A percentile compares a stretch with the other conserved stretches of the same genome.
Conservation (phyloP, 106 monocot genomes). For the Dioscorea zingiberensis region DNA sequence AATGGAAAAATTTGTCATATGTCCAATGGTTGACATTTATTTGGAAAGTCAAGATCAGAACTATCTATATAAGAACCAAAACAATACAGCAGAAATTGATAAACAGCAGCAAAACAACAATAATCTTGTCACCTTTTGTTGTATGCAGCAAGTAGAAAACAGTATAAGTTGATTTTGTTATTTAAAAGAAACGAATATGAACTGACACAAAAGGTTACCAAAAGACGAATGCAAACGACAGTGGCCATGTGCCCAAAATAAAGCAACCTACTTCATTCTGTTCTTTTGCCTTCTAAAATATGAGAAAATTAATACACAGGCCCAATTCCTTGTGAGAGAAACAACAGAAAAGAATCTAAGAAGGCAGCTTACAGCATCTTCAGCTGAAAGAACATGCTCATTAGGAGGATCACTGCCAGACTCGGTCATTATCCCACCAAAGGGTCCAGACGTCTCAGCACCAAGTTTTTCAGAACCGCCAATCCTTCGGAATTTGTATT, state of each 20-base stretch:
- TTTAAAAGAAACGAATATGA: too few species aligned
- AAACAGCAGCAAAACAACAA: not conserved
- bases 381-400: slow-evolving; percentile 50
- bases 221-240: too few species aligned
- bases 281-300: not conserved
- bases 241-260: too few species aligned
- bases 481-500: slow-evolving; percentile 51
- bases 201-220: too few species aligned
- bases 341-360: not conserved
- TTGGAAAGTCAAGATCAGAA: too few species aligned
- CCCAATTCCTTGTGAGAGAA: not conserved
- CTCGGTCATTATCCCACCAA: slow-evolving; percentile 48
- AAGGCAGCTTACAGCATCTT: slow-evolving; percentile 55
- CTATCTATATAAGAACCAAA: not conserved
- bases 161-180: too few species aligned
- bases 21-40: too few species aligned
- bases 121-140: too few species aligned
- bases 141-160: too few species aligned
- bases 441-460: slow-evolving; percentile 30
- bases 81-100: too few species aligned
- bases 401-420: slow-evolving; percentile 37
- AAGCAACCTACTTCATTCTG: not conserved
- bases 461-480: slow-evolving; percentile 21
- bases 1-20: too few species aligned
- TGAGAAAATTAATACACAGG: not conserved